Conservation (phyloP, 495 filamentous ascomycete species). For the Staphylotrichum tortipilum region DNA sequence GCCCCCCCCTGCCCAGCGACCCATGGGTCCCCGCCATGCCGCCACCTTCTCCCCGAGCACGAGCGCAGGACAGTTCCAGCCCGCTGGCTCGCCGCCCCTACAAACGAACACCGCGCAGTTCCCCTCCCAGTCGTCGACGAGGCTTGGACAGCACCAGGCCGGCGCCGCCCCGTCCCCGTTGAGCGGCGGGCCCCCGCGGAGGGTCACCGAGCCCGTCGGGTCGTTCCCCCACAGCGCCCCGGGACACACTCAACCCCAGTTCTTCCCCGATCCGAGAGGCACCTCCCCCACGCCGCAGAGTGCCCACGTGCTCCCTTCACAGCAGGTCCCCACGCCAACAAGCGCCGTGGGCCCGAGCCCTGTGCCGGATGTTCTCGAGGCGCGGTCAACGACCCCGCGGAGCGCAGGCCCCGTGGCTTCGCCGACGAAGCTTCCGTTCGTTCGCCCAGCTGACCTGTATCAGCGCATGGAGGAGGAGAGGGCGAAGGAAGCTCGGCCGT, state of each 20-base stretch:
- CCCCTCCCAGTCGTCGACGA: neutral
- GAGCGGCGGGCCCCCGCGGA: constrained; percentile 6
- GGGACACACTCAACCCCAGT: neutral
- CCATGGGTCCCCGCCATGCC: constrained; percentile 18
- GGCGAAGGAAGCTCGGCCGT: constrained; percentile 46
- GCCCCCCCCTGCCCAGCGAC: constrained; percentile 22
- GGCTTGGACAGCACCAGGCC: neutral
- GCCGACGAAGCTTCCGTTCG: constrained; percentile 48
- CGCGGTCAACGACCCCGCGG: constrained; percentile 29
- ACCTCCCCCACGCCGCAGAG: constrained; percentile 16
- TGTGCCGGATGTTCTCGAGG: constrained; percentile 3
- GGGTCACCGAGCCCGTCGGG: constrained; percentile 4
- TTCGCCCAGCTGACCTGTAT: constrained; percentile 75
- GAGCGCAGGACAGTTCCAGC: constrained; percentile 10
- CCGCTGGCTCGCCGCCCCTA: constrained; percentile 10
- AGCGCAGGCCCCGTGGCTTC: constrained; percentile 16
- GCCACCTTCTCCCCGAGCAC: constrained; percentile 6
- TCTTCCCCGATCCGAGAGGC: constrained; percentile 6
- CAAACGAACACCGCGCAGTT: constrained; percentile 16
- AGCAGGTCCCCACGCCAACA: constrained; percentile 50
- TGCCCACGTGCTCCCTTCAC: constrained; percentile 19
- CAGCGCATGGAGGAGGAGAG: constrained; percentile 61
- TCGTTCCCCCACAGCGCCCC: neutral
- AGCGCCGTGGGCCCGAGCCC: constrained; percentile 43
- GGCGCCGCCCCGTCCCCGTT: neutral